A percentile compares a stretch with the other conserved stretches of the same genome.
Evolutionary conservation across 2,329 filamentous ascomycete species (phyloP).

Genomic region (Dendrostoma leiphaemia): DNA sequence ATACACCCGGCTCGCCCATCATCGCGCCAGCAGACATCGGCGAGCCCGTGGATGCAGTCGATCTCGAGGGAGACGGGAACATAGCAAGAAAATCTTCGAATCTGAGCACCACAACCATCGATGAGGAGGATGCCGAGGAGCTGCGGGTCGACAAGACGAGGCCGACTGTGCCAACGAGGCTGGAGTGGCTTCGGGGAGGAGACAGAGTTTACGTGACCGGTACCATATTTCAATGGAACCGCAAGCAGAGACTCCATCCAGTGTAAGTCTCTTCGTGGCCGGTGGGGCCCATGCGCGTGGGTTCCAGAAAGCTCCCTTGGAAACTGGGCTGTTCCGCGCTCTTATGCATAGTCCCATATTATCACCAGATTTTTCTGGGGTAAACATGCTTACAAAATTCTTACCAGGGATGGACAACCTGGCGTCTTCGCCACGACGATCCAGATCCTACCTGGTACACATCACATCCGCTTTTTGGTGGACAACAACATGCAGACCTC

Average conservation of each 20-base stretch:
- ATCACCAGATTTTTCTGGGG: constrained; percentile 6
- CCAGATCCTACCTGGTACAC: constrained; percentile 85
- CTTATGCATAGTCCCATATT: constrained; percentile 5
- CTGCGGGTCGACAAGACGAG: constrained; percentile 71
- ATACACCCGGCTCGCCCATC: constrained; percentile 88
- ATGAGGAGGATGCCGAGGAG: constrained; percentile 78
- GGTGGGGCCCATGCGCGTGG: constrained; percentile 4
- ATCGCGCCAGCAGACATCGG: constrained; percentile 65
- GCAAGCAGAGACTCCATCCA: constrained; percentile 82
- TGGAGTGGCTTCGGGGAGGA: constrained; percentile 82
- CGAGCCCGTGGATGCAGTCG: constrained; percentile 51
- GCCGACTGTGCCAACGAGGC: constrained; percentile 76
- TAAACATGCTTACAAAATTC: constrained; percentile 16
- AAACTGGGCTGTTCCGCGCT: constrained; percentile 6
- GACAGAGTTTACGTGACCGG: constrained; percentile 96
- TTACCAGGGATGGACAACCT: constrained; percentile 49
- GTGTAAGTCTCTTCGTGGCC: constrained; percentile 60
- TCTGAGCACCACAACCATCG: constrained; percentile 62
- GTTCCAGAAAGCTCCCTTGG: constrained; percentile 2
- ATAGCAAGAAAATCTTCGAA: constrained; percentile 56
- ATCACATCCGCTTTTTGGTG: constrained; percentile 94
- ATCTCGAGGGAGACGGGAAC: constrained; percentile 44
- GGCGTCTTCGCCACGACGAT: constrained; percentile 74
- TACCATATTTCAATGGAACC: constrained; percentile 96
- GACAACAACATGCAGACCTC: constrained; percentile 92